Evolutionary conservation across 2,329 filamentous ascomycete genomes (phyloP).

Genomic region (Fusarium oxysporum): DNA sequence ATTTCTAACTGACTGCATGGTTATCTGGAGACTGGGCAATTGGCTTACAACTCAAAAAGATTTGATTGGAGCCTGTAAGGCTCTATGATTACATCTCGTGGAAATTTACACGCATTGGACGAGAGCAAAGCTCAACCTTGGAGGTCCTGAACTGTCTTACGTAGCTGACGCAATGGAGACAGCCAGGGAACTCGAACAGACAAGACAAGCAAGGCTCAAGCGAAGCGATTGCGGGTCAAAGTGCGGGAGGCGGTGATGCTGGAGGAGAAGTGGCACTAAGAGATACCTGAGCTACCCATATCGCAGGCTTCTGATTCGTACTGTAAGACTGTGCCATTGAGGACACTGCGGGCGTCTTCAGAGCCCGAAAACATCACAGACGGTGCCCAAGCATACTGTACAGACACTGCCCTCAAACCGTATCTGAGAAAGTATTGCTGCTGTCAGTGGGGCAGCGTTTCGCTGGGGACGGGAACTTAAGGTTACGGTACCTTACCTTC

Average conservation of each 20-base stretch:
- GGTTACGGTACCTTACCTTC: slow-evolving; percentile 30
- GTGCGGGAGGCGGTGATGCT: slow-evolving; percentile 38
- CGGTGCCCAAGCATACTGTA: slow-evolving; percentile 6
- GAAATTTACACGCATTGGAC: slow-evolving; percentile 4
- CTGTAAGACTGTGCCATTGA: slow-evolving; percentile 12
- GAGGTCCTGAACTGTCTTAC: slow-evolving; percentile 5
- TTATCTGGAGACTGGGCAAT: not conserved
- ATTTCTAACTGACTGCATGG: not conserved
- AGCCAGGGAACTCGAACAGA: slow-evolving; percentile 18
- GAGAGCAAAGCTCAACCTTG: slow-evolving; percentile 8
- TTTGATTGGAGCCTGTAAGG: not conserved
- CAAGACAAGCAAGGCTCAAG: slow-evolving; percentile 27
- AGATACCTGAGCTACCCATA: slow-evolving; percentile 21
- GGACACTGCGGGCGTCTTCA: not conserved
- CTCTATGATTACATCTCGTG: not conserved
- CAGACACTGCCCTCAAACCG: slow-evolving; percentile 20
- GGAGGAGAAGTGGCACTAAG: slow-evolving; percentile 24
- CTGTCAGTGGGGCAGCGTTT: slow-evolving; percentile 27
- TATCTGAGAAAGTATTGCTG: slow-evolving; percentile 6
- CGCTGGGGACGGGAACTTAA: slow-evolving; percentile 31
- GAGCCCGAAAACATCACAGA: not conserved
- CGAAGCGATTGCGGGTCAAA: slow-evolving; percentile 30
- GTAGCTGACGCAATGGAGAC: slow-evolving; percentile 41
- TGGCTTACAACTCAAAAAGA: not conserved
- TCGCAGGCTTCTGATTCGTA: slow-evolving; percentile 24